phyloP scores from a whole-genome alignment of 805 yeast genomes.

The Candida ulmi region DNA sequence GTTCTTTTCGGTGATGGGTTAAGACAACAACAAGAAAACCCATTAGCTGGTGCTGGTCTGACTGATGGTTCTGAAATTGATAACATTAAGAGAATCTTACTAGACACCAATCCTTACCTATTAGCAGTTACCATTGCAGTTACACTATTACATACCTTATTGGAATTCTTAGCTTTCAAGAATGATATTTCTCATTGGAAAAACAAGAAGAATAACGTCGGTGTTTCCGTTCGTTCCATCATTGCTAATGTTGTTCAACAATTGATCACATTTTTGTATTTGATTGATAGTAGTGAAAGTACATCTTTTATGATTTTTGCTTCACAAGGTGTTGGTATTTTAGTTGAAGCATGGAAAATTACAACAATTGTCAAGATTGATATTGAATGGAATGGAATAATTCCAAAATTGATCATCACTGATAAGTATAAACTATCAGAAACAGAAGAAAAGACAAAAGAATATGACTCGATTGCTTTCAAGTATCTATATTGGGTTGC shows the following conservation, averaged over 20 bases:
- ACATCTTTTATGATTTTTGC: conserved; percentile 32
- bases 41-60: conserved; percentile 16
- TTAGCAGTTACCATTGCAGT: conserved; percentile 28
- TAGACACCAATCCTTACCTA: conserved; percentile 33
- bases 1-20: conserved; percentile 25
- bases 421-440: conserved; percentile 32
- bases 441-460: conserved; percentile 33
- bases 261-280: conserved; percentile 30
- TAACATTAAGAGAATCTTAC: conserved; percentile 27
- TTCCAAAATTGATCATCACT: conserved; percentile 20
- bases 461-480: conserved; percentile 35
- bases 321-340: conserved; percentile 31
- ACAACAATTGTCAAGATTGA: conserved; percentile 30
- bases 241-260: conserved; percentile 36
- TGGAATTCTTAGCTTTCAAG: conserved; percentile 37
- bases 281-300: conserved; percentile 33
- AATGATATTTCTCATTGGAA: conserved; percentile 36
- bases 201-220: conserved; percentile 33
- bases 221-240: conserved; percentile 33
- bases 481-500: conserved; percentile 30
- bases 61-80: conserved; percentile 30
- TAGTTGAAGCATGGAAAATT: conserved; percentile 38
- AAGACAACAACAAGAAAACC: conserved; percentile 23
- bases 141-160: conserved; percentile 30
- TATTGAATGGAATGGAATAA: conserved; percentile 16